A percentile compares a stretch with the other conserved stretches of the same genome.
Conservation (phyloP, 768 basidiomycete genomes). For the Termitomyces sp. region DNA sequence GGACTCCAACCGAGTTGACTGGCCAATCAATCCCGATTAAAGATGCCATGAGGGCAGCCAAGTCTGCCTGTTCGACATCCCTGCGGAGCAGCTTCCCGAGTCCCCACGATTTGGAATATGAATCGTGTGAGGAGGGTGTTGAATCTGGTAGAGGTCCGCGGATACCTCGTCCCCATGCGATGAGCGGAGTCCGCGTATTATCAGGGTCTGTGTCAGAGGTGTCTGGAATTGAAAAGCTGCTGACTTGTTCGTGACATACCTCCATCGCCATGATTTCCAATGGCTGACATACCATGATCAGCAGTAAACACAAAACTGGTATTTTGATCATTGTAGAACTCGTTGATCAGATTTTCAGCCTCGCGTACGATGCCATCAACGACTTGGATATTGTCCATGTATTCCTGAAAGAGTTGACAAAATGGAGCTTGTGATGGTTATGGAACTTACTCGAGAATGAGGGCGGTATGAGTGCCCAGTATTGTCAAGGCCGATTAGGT, state of each 20-base stretch:
- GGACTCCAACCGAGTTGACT: slow-evolving; percentile 77
- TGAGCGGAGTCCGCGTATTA: slow-evolving; percentile 80
- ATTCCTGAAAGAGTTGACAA: slow-evolving; percentile 49
- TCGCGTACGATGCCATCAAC: slow-evolving; percentile 73
- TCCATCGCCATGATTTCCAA: slow-evolving; percentile 89
- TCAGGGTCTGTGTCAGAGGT: slow-evolving; percentile 62
- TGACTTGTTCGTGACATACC: slow-evolving; percentile 37
- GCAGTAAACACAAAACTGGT: slow-evolving; percentile 82
- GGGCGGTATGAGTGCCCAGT: slow-evolving; percentile 87
- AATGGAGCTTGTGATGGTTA: neutral
- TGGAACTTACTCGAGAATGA: slow-evolving; percentile 55
- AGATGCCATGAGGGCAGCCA: slow-evolving; percentile 74
- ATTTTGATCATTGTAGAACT: slow-evolving; percentile 66
- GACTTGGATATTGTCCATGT: slow-evolving; percentile 79
- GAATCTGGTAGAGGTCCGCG: slow-evolving; percentile 63
- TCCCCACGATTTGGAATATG: slow-evolving; percentile 64
- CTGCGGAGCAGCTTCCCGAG: slow-evolving; percentile 56
- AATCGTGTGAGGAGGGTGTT: slow-evolving; percentile 61
- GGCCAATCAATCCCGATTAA: slow-evolving; percentile 75
- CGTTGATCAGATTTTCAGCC: slow-evolving; percentile 56
- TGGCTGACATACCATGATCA: slow-evolving; percentile 87
- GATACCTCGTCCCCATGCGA: slow-evolving; percentile 80
- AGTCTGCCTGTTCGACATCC: slow-evolving; percentile 83
- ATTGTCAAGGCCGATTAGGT: slow-evolving; percentile 81
- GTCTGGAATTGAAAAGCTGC: slow-evolving; percentile 2